Conservation (phyloP, 2,329 filamentous ascomycete species). For the Chrysoporthe puriensis region DNA sequence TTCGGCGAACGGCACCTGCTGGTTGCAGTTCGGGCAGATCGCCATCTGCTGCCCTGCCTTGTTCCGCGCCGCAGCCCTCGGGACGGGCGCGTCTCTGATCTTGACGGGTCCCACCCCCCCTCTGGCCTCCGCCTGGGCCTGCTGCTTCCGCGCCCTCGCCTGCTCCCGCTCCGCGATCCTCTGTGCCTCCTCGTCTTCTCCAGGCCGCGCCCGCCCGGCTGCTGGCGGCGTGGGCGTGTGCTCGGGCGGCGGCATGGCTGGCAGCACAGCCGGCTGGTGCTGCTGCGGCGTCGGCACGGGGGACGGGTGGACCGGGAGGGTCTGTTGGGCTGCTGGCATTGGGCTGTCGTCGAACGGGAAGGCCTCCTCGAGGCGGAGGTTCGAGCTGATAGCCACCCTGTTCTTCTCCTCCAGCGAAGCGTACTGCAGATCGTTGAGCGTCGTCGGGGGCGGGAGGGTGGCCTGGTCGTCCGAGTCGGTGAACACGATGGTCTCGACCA, state of each 20-base stretch:
- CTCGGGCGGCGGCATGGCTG: constrained; percentile 18
- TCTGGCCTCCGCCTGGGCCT: constrained; percentile 78
- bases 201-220: constrained; percentile 42
- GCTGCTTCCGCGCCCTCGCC: constrained; percentile 67
- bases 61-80: constrained; percentile 74
- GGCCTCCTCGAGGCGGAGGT: constrained; percentile 89
- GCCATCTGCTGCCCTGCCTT: constrained; percentile 68
- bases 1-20: constrained; percentile 84
- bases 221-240: constrained; percentile 46
- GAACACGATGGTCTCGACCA: constrained; percentile 94
- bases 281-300: constrained; percentile 41
- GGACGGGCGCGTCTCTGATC: constrained; percentile 92
- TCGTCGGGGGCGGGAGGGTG: constrained; percentile 86
- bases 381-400: constrained; percentile 80
- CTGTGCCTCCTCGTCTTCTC: constrained; percentile 65
- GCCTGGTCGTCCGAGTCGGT: constrained; percentile 84
- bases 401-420: constrained; percentile 95
- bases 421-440: constrained; percentile 88
- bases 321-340: constrained; percentile 40
- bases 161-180: constrained; percentile 67
- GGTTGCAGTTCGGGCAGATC: constrained; percentile 90
- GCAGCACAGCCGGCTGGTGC: constrained; percentile 34
- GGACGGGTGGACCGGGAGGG: constrained; percentile 50
- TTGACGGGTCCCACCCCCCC: constrained; percentile 74
- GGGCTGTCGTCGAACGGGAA: constrained; percentile 78